Evolutionary conservation across 495 filamentous ascomycete species (phyloP), one percentile per base, ranked within the genome.

Genomic region (Tuber indicum): DNA sequence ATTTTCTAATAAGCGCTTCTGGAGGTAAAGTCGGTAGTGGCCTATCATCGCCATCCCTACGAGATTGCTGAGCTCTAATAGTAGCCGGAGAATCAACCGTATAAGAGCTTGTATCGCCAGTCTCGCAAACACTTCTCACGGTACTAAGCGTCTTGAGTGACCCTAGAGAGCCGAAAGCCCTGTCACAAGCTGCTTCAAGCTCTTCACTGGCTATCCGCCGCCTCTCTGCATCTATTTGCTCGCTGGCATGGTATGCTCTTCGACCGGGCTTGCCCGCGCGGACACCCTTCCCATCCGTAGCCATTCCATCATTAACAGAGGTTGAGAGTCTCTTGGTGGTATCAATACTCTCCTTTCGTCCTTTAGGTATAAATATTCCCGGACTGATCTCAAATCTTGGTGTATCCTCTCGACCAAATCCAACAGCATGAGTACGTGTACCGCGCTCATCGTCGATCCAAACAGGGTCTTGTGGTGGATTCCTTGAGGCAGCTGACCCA

Each of bases 101-200:
- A 66, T 66, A 26, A 36, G 58, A 66, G 26, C 58, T 66, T 66
- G 10, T 66, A 36, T 66, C n/a, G 58, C 58, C 32, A 36, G 58
- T 36, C 3, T 66, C 58, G 14, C 84, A 84, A 39, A 52, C 46
- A 43, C 77, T 74, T 46, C 41, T 72, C 39, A 76, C 66, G 9
- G 78, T 79, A 26, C 71, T 73, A 36, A 76, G 72, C 36, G 73
- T 72, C 16, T 62, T 39, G 36, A 80, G 62, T 39, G 78, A 80
- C 16, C 74, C 73, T 7, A 66, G 71, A 41, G 90, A 88, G 79
- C 93, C 93, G 85, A 97, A 98, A 1, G 94, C 94, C 78, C 94
- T 93, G 77, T 80, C 78, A 47, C 78, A 80, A 66, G 78, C 78
- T 46, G 79, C 78, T 45, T 80, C 78, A 47, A 80, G 39, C 17